Conservation (phyloP, 768 basidiomycete species). For the Krasilnikovozyma curviuscula region DNA sequence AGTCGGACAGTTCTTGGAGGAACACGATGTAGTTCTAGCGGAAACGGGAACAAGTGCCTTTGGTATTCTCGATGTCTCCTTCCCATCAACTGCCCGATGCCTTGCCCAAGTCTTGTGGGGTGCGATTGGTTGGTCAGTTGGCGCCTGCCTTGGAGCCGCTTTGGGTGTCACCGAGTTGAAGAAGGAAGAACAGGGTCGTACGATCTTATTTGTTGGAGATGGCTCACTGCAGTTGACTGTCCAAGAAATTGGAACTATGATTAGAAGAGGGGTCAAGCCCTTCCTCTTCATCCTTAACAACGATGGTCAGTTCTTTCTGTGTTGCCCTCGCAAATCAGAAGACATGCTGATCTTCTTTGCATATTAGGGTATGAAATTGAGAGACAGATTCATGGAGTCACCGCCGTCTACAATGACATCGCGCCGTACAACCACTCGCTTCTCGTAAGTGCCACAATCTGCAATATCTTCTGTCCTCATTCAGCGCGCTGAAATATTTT, state of each 20-base stretch:
- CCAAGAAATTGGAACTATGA: conserved; percentile 39
- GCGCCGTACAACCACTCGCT: conserved; percentile 39
- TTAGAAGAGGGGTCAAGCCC: conserved; percentile 49
- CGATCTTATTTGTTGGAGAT: conserved; percentile 42
- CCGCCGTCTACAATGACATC: conserved; percentile 59
- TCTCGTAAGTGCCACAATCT: conserved; percentile 17
- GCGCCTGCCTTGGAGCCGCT: conserved; percentile 54
- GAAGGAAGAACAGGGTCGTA: conserved; percentile 36
- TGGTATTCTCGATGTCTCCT: conserved; percentile 58
- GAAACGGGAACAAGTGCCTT: conserved; percentile 62
- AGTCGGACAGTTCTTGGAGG: conserved; percentile 47
- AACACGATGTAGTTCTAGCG: conserved; percentile 49
- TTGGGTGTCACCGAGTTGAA: conserved; percentile 47
- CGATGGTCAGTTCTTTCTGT: conserved; percentile 18
- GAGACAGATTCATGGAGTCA: conserved; percentile 37
- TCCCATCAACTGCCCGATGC: conserved; percentile 50
- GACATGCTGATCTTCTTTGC: not conserved
- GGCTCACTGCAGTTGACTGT: conserved; percentile 33
- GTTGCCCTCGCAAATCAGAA: not conserved
- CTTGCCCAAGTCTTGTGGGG: conserved; percentile 71
- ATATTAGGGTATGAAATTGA: conserved; percentile 75
- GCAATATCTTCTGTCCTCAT: not conserved
- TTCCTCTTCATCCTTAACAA: conserved; percentile 31
- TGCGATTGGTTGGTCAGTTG: conserved; percentile 75
- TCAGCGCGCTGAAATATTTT: not conserved